A percentile compares a stretch with the other conserved stretches of the same genome.
phyloP scores from a whole-genome alignment of 1,284 basidiomycete genomes.

The Sparassis latifolia region DNA sequence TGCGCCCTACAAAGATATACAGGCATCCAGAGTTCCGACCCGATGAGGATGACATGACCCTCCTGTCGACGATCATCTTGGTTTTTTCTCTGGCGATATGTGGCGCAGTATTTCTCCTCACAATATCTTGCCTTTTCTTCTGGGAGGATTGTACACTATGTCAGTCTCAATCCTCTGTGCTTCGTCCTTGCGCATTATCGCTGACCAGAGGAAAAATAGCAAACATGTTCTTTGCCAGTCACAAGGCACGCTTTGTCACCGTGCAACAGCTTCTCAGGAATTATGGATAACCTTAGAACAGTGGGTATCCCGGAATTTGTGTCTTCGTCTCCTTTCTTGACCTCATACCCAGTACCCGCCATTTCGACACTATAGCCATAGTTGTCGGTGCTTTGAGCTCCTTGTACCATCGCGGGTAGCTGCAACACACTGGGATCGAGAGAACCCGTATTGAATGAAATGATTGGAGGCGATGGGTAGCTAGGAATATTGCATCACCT shows the following conservation, averaged over 20 bases:
- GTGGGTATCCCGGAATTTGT: too few relatives aligned
- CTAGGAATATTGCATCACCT: too few relatives aligned
- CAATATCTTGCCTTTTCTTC: slow-evolving; percentile 18
- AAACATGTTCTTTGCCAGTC: background rate
- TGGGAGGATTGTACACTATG: slow-evolving; percentile 20
- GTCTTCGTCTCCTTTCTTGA: too few relatives aligned
- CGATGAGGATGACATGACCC: slow-evolving; percentile 19
- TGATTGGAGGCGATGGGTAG: too few relatives aligned
- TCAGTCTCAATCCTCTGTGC: slow-evolving; percentile 6
- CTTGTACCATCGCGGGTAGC: too few relatives aligned
- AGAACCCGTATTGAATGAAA: too few relatives aligned
- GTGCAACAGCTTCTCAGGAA: slow-evolving; percentile 3
- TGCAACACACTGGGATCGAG: too few relatives aligned
- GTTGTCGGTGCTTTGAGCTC: too few relatives aligned
- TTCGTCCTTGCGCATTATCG: slow-evolving; percentile 1
- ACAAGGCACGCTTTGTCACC: background rate
- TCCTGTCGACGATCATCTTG: slow-evolving; percentile 24
- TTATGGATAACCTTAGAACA: background rate
- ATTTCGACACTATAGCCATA: too few relatives aligned
- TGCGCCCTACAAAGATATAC: slow-evolving; percentile 21
- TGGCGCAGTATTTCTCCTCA: slow-evolving; percentile 20
- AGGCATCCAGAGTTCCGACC: slow-evolving; percentile 20
- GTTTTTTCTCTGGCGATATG: slow-evolving; percentile 18
- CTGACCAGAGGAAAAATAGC: slow-evolving; percentile 3
- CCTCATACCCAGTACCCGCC: too few relatives aligned